Base-by-base conservation (phyloP, 768 basidiomycete species). In the Boletellus emodensis region DNA sequence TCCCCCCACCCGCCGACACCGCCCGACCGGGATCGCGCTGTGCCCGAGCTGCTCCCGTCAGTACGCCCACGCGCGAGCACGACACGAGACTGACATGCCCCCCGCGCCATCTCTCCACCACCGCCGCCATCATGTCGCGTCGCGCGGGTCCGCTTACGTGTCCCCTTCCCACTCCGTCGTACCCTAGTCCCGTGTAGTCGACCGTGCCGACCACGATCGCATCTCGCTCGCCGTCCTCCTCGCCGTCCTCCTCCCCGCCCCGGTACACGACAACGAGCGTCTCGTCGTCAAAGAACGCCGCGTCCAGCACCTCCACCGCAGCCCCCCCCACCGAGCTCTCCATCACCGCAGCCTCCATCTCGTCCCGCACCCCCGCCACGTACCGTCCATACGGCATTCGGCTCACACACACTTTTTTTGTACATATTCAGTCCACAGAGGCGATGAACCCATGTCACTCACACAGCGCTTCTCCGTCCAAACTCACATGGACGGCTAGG, bases 211-310 rank as follows among this genome's bases (percentile, higher is more conserved):
- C 77, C 62, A 75, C 78, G 51, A 79, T 74, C 64, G 72, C 61
- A 60, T 72, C 84, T 84, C 53, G 65, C 36, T 28, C 59, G 41
- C 46, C 63, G 49, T 37, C 30, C 40, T 39, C 47, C 81, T 71
- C 64, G 85, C 85, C 77, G 61, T 73, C 63, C 49, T 62, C 66
- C 51, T 68, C 70, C 49, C 71, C 71, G 62, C 68, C 65, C 65
- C 77, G 80, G 70, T 80, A 85, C 52, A 87, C 76, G 54, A 88
- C 72, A 57, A 88, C 75, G 52, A 89, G 63, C 60, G 66, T 72
- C 64, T 83, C 79, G 58, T 88, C 84, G 72, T 91, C 89, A 66
- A 92, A 89, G 70, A 90, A 90, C 48, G 88, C 84, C 38, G 72
- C 76, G 59, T 84, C 84, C 63, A 89, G 63, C 40, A 88, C 58